Conservation (phyloP, 257 asterid genomes). For the Solanum pennellii region DNA sequence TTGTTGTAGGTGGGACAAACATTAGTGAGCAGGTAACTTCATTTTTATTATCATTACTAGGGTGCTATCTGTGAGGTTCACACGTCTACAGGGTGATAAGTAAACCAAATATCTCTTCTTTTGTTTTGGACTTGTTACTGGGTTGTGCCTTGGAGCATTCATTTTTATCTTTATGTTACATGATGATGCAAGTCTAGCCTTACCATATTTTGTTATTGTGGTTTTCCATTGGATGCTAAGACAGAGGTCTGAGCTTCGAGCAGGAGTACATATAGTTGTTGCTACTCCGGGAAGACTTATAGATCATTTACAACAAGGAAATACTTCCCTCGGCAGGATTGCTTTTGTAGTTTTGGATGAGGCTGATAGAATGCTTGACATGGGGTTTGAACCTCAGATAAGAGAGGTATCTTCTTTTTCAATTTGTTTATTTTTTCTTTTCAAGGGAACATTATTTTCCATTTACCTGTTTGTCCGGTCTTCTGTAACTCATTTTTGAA, state of each 20-base stretch:
- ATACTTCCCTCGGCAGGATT: constrained; percentile 57
- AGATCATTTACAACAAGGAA: constrained; percentile 81
- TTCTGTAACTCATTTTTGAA: not conserved
- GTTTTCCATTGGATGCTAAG: constrained; percentile 19
- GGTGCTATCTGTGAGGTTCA: not conserved
- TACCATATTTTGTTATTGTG: constrained; percentile 3
- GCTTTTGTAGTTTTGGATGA: constrained; percentile 77
- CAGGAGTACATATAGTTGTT: constrained; percentile 77
- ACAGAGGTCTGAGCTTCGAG: constrained; percentile 78
- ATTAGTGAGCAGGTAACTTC: constrained; percentile 64
- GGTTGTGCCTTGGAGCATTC: not conserved
- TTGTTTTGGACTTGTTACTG: not conserved
- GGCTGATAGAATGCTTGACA: constrained; percentile 93
- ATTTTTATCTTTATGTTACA: not conserved
- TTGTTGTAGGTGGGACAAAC: constrained; percentile 84
- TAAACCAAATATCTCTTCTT: not conserved
- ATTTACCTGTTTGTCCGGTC: not conserved
- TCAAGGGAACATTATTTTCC: not conserved
- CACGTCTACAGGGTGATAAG: not conserved
- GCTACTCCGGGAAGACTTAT: constrained; percentile 95
- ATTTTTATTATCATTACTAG: not conserved
- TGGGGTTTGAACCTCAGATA: constrained; percentile 97
- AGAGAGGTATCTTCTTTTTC: constrained; percentile 49
- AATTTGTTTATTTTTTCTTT: not conserved
- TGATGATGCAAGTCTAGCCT: not conserved